A percentile compares a stretch with the other conserved stretches of the same genome.
These are phyloP conservation scores for Murraya paniculata DNA, from an alignment of 345 rosid genomes.

Conservation along the genomic window DNA sequence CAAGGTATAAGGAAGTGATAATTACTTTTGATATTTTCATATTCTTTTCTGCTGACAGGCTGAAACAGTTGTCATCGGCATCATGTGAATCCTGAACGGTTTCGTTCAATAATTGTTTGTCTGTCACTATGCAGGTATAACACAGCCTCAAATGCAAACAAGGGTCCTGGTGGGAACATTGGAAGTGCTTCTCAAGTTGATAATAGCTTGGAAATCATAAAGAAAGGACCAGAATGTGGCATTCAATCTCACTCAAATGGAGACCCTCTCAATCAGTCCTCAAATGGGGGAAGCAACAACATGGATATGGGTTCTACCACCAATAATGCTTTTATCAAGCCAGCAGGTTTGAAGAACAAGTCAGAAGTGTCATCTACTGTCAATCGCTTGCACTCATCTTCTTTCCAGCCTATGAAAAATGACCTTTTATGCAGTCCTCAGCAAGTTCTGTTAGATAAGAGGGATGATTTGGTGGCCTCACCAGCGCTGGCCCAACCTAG, in stretches of 20 bases:
- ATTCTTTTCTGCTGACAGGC: conserved; percentile 3
- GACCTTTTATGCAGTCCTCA: conserved; percentile 17
- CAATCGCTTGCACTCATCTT: conserved; percentile 27
- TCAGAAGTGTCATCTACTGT: conserved; percentile 34
- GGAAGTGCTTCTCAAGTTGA: conserved; percentile 30
- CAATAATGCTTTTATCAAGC: conserved; percentile 29
- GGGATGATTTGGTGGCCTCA: conserved; percentile 22
- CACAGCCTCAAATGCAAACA: conserved; percentile 30
- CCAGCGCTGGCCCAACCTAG: conserved; percentile 24
- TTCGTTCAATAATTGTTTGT: neutral
- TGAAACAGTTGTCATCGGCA: neutral
- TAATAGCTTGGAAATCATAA: conserved; percentile 20
- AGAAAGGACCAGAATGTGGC: conserved; percentile 25
- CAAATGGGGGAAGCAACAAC: conserved; percentile 44
- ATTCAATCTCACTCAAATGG: conserved; percentile 28
- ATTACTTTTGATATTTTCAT: neutral
- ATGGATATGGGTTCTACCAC: conserved; percentile 50
- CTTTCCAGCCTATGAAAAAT: conserved; percentile 26
- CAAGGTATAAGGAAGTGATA: conserved; percentile 33
- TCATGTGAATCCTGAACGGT: conserved; percentile 7
- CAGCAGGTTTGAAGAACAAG: conserved; percentile 30
- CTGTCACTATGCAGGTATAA: conserved; percentile 38
- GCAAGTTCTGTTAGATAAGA: conserved; percentile 25
- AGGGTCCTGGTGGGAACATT: conserved; percentile 27
- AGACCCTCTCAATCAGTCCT: conserved; percentile 41